These are phyloP conservation scores for Eucalyptus rudis DNA, from an alignment of 345 rosid species.

Conservation along the genomic window DNA sequence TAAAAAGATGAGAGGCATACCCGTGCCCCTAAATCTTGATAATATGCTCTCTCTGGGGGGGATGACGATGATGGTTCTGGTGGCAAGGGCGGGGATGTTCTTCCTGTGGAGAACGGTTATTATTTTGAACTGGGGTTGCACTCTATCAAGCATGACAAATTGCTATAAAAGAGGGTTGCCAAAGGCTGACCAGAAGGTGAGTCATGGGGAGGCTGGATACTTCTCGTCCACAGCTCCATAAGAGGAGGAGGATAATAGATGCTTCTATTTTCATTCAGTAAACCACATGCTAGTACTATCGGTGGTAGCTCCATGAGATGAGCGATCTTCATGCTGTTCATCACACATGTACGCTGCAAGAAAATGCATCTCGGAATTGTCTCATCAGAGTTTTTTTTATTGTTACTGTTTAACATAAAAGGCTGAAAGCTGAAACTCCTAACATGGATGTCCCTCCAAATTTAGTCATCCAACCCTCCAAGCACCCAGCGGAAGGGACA, in stretches of 20 bases:
- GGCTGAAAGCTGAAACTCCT: not conserved
- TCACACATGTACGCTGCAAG: constrained; percentile 20
- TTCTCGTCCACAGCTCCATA: constrained; percentile 50
- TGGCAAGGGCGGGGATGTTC: constrained; percentile 23
- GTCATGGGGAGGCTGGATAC: constrained; percentile 32
- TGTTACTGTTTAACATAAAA: not conserved
- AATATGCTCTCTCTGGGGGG: constrained; percentile 14
- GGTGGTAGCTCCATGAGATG: constrained; percentile 67
- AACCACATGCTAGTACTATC: constrained; percentile 30
- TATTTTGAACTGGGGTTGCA: not conserved
- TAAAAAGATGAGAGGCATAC: constrained; percentile 27
- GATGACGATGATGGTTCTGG: constrained; percentile 38
- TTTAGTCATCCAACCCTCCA: not conserved
- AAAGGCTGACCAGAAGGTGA: constrained; percentile 45
- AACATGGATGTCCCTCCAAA: not conserved
- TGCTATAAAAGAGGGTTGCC: not conserved
- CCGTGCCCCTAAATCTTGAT: constrained; percentile 20
- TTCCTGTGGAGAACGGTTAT: constrained; percentile 20
- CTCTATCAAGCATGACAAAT: not conserved
- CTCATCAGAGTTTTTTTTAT: not conserved
- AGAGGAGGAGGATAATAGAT: constrained; percentile 56
- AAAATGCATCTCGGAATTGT: not conserved
- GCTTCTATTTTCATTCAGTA: constrained; percentile 9
- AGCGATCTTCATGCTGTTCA: constrained; percentile 25
- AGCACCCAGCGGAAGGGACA: not conserved